Evolutionary conservation across 345 rosid genomes (phyloP), one percentile per base, ranked within the genome.

Genomic region (Mallotus nudiflorus): DNA sequence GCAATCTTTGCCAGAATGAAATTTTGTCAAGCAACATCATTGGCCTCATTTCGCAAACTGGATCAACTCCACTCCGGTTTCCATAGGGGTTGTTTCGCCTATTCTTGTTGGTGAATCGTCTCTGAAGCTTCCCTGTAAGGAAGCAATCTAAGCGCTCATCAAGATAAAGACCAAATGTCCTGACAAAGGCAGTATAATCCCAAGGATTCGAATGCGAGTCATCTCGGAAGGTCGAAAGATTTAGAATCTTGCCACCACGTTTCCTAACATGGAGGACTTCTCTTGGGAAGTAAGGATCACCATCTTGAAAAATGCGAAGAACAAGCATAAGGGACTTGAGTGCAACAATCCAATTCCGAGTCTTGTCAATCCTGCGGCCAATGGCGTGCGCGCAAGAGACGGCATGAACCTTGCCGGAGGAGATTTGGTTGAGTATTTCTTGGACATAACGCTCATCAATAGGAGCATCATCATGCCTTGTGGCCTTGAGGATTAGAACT

Each of bases 321-420:
- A 95, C 84, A 25, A 95, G 93, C 83, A 87, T 81, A 5, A 95
- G 77, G 22, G 96, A 89, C 66, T 95, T 95, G 14, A 92, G 74
- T 6, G 92, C 97, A 16, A 92, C 97, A 51, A 85, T 83, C 99
- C 99, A 95, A 15, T 81, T 92, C 29, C 84, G 64, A 0, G 99
- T 95, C 59, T 87, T 83, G 27, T 92, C 85, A 4, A 95, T 82
- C 5, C 99, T 80, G 31, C 80, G 85, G 39, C 89, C 81, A 29
- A 92, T 82, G 29, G 76, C 84, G 31, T 80, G 78, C 16, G 96
- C 96, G 67, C 96, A 89, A 25, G 88, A 53, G 1, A 82, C 85
- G 2, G 93, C 93, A 9, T 80, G 74, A 13, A 76, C 74, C 68
- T 81, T 86, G 75, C 86, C 80, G 11, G 90, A 84, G 4, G 90